Conservation (phyloP, 2,329 filamentous ascomycete genomes). For the Colletotrichum filicis region DNA sequence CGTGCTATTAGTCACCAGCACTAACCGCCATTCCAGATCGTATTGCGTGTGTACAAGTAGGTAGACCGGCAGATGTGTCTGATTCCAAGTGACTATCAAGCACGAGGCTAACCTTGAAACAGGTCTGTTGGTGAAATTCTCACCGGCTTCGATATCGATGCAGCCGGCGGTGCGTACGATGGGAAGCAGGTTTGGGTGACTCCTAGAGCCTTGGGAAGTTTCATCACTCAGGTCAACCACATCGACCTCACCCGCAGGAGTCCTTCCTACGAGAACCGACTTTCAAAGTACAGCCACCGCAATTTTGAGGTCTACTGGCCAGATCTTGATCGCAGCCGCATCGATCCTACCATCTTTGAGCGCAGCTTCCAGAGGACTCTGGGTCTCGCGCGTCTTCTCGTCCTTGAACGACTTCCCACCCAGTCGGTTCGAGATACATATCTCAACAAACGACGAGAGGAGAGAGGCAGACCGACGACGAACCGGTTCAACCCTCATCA, state of each 20-base stretch:
- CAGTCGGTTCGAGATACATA: constrained; percentile 76
- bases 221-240: constrained; percentile 84
- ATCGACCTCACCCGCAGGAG: constrained; percentile 83
- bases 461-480: constrained; percentile 75
- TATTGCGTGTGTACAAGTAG: constrained; percentile 86
- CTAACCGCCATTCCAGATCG: constrained; percentile 65
- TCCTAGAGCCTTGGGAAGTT: constrained; percentile 80
- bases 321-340: constrained; percentile 75
- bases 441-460: constrained; percentile 73
- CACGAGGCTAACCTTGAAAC: not conserved
- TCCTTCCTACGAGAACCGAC: constrained; percentile 87
- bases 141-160: constrained; percentile 90
- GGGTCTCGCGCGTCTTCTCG: constrained; percentile 81
- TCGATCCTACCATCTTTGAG: constrained; percentile 91
- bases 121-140: constrained; percentile 63
- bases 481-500: constrained; percentile 54
- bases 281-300: constrained; percentile 86
- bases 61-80: constrained; percentile 60
- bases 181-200: constrained; percentile 83
- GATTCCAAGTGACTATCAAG: constrained; percentile 57
- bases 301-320: constrained; percentile 89
- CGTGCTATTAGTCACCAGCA: not conserved
- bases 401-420: constrained; percentile 82
- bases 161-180: constrained; percentile 83
- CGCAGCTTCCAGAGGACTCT: constrained; percentile 80